phyloP scores from a whole-genome alignment of 164 flowering plant genomes.

The Paratinospora sagittata region DNA sequence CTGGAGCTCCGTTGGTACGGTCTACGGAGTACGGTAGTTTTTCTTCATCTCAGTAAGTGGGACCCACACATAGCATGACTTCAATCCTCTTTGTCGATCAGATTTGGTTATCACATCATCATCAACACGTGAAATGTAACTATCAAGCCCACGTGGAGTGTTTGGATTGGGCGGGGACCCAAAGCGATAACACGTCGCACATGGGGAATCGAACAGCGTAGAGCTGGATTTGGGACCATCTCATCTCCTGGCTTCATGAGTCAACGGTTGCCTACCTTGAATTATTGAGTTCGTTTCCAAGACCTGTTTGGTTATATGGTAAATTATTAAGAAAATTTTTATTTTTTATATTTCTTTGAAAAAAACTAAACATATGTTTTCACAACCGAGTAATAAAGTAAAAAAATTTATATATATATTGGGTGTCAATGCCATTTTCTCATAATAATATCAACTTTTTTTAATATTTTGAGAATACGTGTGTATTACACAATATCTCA shows the following conservation, averaged over 20 bases:
- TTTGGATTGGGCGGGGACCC: background rate
- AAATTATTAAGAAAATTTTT: too few relatives aligned
- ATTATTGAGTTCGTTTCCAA: background rate
- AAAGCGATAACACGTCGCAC: background rate
- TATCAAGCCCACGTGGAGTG: background rate
- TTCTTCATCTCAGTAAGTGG: background rate
- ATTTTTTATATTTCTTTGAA: background rate
- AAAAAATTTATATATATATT: too few relatives aligned
- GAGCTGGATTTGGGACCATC: constrained; percentile 10
- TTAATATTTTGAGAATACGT: too few relatives aligned
- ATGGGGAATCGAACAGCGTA: background rate
- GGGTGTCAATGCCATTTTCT: too few relatives aligned
- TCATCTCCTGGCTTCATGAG: background rate
- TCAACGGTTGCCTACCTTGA: background rate
- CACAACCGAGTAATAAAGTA: too few relatives aligned
- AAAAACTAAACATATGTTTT: background rate
- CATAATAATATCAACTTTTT: too few relatives aligned
- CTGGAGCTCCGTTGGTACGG: background rate
- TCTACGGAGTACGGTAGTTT: background rate
- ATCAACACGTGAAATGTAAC: constrained; percentile 8
- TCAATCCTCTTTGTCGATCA: background rate
- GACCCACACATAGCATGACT: background rate
- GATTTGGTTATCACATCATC: background rate
- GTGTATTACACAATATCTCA: too few relatives aligned
- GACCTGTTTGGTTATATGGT: background rate